Evolutionary conservation across 2,329 filamentous ascomycete genomes (phyloP), one percentile per base, ranked within the genome.

Genomic region (Fusarium nematophilum): DNA sequence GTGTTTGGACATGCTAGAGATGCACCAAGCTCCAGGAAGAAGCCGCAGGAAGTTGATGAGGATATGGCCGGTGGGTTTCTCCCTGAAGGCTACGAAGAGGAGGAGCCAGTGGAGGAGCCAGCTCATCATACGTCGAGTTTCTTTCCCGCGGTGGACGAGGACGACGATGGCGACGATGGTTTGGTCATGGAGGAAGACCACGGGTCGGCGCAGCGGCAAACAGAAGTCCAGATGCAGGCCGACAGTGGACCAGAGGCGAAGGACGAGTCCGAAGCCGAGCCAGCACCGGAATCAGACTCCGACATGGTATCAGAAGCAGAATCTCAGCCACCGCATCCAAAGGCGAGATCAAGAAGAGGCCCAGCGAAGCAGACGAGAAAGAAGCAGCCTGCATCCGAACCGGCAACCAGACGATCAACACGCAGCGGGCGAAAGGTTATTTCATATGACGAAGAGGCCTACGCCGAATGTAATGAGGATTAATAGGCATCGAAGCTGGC

Each of bases 61-160:
- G 81, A 84, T 9, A 81, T 81, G 77, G 86, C 79, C 1, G 87
- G 87, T 1, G 87, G 86, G 0, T 89, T 89, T 63, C 70, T 89
- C 8, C 85, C 82, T 0, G 84, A 86, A 53, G 84, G 81, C 2
- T 83, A 79, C 43, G 81, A 85, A 23, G 78, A 81, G 33, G 81
- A 81, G 14, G 79, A 79, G 11, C 74, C 75, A 5, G 74, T 72
- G 3, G 73, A 75, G 30, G 59, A 45, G 11, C 50, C 55, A 7
- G 56, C 61, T 5, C 66, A 70, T 3, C 66, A 73, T 4, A 77
- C 73, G 1, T 83, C 81, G 1, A 76, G 74, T 6, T 85, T 82
- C 61, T 85, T 85, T 42, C 79, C 81, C 0, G 75, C 76, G 0
- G 71, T 76, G 6, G 78, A 81, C 3, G 79, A 80, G 3, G 79